A percentile compares a stretch with the other conserved stretches of the same genome.
Evolutionary conservation across 176 grass and related monocot genomes (phyloP).

Genomic region (Tillandsia leiboldiana): DNA sequence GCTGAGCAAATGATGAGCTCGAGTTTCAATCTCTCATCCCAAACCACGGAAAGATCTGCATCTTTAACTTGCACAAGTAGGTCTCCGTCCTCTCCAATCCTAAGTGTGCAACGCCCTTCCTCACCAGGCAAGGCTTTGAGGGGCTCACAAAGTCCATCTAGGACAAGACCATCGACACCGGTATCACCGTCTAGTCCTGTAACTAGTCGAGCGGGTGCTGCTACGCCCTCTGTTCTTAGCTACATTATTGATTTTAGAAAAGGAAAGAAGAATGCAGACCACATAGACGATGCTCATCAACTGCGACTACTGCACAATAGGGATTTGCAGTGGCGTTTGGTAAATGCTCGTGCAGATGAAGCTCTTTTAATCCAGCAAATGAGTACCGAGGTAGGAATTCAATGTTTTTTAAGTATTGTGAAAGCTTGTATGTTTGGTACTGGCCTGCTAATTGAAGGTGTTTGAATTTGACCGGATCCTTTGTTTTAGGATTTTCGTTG

Average conservation of each 20-base stretch:
- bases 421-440: background rate
- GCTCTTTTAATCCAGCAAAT: constrained; percentile 68
- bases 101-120: constrained; percentile 37
- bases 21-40: constrained; percentile 35
- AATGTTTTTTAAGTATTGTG: background rate
- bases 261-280: constrained; percentile 54
- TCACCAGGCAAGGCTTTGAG: constrained; percentile 53
- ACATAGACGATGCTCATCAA: constrained; percentile 79
- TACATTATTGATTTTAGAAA: constrained; percentile 56
- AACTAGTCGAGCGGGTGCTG: constrained; percentile 32
- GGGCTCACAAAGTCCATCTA: constrained; percentile 45
- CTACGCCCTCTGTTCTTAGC: constrained; percentile 46
- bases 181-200: constrained; percentile 63
- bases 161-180: constrained; percentile 72
- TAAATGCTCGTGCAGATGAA: constrained; percentile 73
- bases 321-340: constrained; percentile 80
- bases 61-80: constrained; percentile 37
- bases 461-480: background rate
- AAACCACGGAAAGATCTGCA: constrained; percentile 40
- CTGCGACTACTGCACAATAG: constrained; percentile 68
- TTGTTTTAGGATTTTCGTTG: background rate
- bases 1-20: constrained; percentile 37
- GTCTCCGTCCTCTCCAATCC: constrained; percentile 49
- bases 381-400: constrained; percentile 55
- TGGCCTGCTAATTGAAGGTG: background rate